Evolutionary conservation across 106 monocot species (phyloP), one percentile per base, ranked within the genome.

Genomic region (Platanthera zijinensis): DNA sequence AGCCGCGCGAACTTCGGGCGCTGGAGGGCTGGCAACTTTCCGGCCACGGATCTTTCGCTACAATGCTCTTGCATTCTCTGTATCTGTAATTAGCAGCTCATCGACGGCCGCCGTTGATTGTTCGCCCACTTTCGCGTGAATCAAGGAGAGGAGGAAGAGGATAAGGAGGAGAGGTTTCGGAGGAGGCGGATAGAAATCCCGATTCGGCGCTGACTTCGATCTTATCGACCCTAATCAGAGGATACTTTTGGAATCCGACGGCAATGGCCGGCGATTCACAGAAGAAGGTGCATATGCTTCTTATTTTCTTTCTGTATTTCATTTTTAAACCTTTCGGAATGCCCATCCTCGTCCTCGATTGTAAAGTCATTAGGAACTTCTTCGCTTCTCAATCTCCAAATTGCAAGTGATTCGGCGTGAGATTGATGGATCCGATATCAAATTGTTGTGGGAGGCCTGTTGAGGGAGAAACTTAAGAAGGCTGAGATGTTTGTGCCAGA

Each of bases 1-100:
- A 61, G 61, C 70, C 48, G 17, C 70, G 70, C 19, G 70, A 70
- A 48, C 5, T 45, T 70, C 70, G 70, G 70, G 70, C 47, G 45
- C 9, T 47, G 70, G 70, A 47, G 39, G 30, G 3, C 52, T 8
- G 52, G 13, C 52, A 53, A 53, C 52, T 8, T 10, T 13, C 13
- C 52, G 8, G 13, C 48, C 14, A 48, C 25, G 28, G 32, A 67
- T 67, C 67, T 32, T 22, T 32, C 10, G 25, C 30, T 67, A 8
- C 30, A 67, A 18, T 32, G 32, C 32, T 12, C 67, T 67, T 30
- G 67, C 12, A 30, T 70, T 70, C 14, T 70, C 15, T 68, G 15
- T 70, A 47, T 70, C 70, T 70, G 28, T 22, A 30, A 32, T 4
- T 66, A 30, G 28, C 19, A 63, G 22, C 4, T 30, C 64, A 4